Evolutionary conservation across 352 stramenopile genomes (phyloP), one percentile per base, ranked within the genome.

Genomic region (Phytophthora litchii): DNA sequence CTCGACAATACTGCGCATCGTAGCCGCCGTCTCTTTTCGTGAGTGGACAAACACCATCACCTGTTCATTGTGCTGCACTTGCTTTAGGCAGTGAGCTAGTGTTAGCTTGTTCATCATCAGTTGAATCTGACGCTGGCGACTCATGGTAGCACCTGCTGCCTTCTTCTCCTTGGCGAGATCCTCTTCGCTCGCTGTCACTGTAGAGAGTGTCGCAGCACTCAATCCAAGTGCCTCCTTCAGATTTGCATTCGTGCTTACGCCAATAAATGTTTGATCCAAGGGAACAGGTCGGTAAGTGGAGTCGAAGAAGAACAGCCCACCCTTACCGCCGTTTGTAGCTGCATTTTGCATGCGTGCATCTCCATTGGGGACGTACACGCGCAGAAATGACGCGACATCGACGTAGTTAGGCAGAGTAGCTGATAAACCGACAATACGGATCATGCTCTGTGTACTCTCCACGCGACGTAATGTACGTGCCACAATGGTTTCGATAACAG

Each of bases 41-140:
- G 92, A 98, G 74, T 99, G 97, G 7, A 99, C 97, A 81, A 99
- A 99, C 8, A 99, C 95, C 98, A 99, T 99, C 3, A 99, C 84
- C 54, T 96, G 87, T 59, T 96, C 76, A 11, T 80, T 74, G 32
- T 82, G 70, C 35, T 78, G 61, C 0, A 92, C 74, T 32, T 91
- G 83, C 37, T 76, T 70, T 14, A 93, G 44, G 36, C 86, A 93
- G 43, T 92, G 84, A 1, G 74, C 71, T 8, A 88, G 76, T 16
- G 82, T 75, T 14, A 96, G 67, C 59, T 97, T 91, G 70, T 94
- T 93, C 85, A 96, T 93, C 64, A 91, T 83, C 47, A 89, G 38
- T 46, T 91, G 78, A 3, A 90, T 70, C 34, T 92, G 84, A 1
- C 73, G 72, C 31, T 78, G 70, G 4, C 74, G 73, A 58, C 76